Conservation (phyloP, 2,329 filamentous ascomycete species). For the Lachnum nothofagi region DNA sequence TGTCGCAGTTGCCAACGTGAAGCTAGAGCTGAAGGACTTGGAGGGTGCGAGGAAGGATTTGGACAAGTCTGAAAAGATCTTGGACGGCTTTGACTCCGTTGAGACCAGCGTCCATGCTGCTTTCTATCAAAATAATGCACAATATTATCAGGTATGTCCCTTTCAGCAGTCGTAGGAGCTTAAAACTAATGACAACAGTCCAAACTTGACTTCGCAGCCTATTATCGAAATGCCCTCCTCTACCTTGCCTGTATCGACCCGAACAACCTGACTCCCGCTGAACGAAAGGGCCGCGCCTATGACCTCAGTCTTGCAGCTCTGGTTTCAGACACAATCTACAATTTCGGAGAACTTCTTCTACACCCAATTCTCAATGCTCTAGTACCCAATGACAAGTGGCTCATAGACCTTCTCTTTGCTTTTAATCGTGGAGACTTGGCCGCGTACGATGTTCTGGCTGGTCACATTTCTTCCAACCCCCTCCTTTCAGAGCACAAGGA, state of each 20-base stretch:
- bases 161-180: background rate
- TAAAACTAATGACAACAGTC: constrained; percentile 39
- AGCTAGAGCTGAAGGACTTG: constrained; percentile 72
- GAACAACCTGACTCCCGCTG: constrained; percentile 63
- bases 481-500: constrained; percentile 73
- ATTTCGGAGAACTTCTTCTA: constrained; percentile 97
- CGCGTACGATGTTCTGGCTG: constrained; percentile 77
- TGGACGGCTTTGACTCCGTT: constrained; percentile 90
- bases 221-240: constrained; percentile 95
- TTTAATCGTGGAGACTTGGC: constrained; percentile 93
- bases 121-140: constrained; percentile 92
- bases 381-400: constrained; percentile 73
- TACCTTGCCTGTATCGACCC: constrained; percentile 96
- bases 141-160: constrained; percentile 73
- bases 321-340: constrained; percentile 94
- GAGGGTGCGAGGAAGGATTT: constrained; percentile 82
- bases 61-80: constrained; percentile 77
- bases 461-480: constrained; percentile 73
- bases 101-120: constrained; percentile 93
- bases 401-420: constrained; percentile 91
- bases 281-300: constrained; percentile 80
- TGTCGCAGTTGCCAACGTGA: constrained; percentile 81
- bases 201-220: constrained; percentile 88
- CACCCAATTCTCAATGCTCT: constrained; percentile 92
- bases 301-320: constrained; percentile 89